phyloP scores from a whole-genome alignment of 441 rosid species.

The Pelargonium exstipulatum region DNA sequence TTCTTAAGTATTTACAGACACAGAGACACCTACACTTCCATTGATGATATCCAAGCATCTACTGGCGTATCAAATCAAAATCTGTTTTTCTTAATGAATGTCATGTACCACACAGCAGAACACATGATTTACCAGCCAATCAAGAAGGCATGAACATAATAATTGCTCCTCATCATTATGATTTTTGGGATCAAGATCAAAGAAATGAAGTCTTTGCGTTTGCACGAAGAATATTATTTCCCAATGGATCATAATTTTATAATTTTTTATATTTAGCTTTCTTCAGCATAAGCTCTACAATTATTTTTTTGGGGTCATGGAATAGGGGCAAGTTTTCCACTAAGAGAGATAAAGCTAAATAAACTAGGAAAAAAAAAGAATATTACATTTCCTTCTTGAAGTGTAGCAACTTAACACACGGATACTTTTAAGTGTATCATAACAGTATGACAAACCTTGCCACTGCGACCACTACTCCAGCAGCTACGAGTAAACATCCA shows the following conservation, averaged over 20 bases:
- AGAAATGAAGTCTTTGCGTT: too few species aligned
- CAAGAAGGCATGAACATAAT: neutral
- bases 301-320: neutral
- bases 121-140: conserved; percentile 1
- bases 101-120: neutral
- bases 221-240: neutral
- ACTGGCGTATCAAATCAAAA: neutral
- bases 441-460: conserved; percentile 39
- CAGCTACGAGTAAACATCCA: conserved; percentile 80
- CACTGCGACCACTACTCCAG: conserved; percentile 72
- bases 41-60: conserved; percentile 7
- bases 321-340: neutral
- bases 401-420: neutral
- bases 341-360: neutral
- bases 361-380: neutral
- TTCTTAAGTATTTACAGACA: too few species aligned
- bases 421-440: neutral
- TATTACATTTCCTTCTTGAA: neutral
- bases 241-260: neutral
- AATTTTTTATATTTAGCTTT: neutral
- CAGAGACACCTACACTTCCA: neutral
- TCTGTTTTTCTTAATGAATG: neutral
- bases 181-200: neutral
- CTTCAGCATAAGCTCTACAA: neutral
- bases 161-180: neutral